Base-by-base conservation (phyloP, 305 asterid species). In the Fraxinus paxiana region DNA sequence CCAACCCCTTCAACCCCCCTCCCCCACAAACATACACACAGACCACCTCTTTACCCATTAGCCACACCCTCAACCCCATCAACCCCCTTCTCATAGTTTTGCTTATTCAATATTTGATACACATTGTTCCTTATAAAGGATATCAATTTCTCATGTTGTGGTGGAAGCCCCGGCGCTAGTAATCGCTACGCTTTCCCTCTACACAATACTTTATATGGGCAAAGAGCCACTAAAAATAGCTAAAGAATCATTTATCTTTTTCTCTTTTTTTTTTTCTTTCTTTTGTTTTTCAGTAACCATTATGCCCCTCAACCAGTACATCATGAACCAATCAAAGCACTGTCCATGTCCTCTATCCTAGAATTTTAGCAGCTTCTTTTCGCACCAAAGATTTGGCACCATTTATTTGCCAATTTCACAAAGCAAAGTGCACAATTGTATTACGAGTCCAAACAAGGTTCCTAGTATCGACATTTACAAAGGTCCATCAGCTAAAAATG, bases 401-500 rank as follows among this genome's bases (percentile, higher is more conserved):
- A 72, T 22, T 72, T 20, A 63, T 22, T 73, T 46, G 79, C 59
- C 15, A 28, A 77, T 37, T 38, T 77, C 67, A 77, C 35, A 34
- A 15, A 63, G 79, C 81, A 73, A 30, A 26, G 34, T 38, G 38
- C 38, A 17, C 9, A 59, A 67, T 17, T 76, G 73, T 69, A 79
- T 26, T 6, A 37, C 56, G 43, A 56, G 30, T 59, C 30, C 31
- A 20, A 20, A 18, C 75, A 20, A 4, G 26, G 37, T 75, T 71
- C 48, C 54, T 43, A 35, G 67, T 37, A 67, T 48, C 20, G 74
- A 51, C 63, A 65, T 63, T 26, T 10, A 26, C n/a, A 63, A 3
- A 63, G 5, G 73, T 18, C 17, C 72, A 73, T 71, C 84, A 72
- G 43, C 28, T 41, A 82, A 51, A 56, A 79, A 48, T 35, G 67